These are phyloP conservation scores for Backusella sp. DNA, from an alignment of 192 early-diverging fungal genomes.

Conservation along the genomic window DNA sequence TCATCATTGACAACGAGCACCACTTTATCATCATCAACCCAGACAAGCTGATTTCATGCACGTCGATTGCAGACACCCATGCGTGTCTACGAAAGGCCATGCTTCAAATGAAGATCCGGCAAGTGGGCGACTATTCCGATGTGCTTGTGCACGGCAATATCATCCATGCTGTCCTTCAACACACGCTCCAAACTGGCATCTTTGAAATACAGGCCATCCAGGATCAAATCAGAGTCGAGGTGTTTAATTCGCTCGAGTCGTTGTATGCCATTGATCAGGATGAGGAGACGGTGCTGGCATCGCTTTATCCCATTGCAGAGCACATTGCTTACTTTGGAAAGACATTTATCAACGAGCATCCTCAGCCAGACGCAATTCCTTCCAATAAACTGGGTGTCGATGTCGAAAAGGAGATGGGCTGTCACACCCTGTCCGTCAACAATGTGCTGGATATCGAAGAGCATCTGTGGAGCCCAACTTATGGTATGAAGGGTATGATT, in stretches of 20 bases:
- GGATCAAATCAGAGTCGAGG: constrained; percentile 43
- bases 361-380: background rate
- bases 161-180: constrained; percentile 82
- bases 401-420: background rate
- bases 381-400: background rate
- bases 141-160: constrained; percentile 77
- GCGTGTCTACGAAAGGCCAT: constrained; percentile 77
- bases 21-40: constrained; percentile 76
- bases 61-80: constrained; percentile 73
- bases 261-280: constrained; percentile 72
- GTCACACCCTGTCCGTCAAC: constrained; percentile 46
- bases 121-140: constrained; percentile 45
- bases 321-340: constrained; percentile 9
- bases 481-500: constrained; percentile 91
- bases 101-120: constrained; percentile 61
- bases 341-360: background rate
- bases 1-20: constrained; percentile 58
- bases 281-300: constrained; percentile 46
- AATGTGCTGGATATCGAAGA: constrained; percentile 89
- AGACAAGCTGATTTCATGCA: constrained; percentile 76
- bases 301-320: constrained; percentile 12
- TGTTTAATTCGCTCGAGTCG: constrained; percentile 56
- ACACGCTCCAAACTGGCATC: constrained; percentile 52
- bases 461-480: constrained; percentile 87
- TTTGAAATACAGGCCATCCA: constrained; percentile 57